These are phyloP conservation scores for Rubroboletus pulcherrimus DNA, from an alignment of 768 basidiomycete genomes.

Conservation along the genomic window DNA sequence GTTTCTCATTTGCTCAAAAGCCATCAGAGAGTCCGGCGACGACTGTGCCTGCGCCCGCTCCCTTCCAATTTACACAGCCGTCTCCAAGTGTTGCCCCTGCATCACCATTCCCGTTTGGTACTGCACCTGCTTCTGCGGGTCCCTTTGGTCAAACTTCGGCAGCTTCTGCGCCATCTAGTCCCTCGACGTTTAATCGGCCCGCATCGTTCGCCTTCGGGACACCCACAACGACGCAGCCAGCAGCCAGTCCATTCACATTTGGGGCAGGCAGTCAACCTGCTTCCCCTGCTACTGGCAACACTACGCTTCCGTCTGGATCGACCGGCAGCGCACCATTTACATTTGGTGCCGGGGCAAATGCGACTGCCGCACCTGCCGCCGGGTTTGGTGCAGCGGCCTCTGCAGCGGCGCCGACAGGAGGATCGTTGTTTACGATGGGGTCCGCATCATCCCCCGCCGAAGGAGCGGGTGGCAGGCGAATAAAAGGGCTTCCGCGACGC, in stretches of 20 bases:
- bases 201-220: slow-evolving; percentile 46
- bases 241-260: slow-evolving; percentile 43
- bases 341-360: slow-evolving; percentile 37
- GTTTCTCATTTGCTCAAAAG: slow-evolving; percentile 48
- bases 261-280: slow-evolving; percentile 52
- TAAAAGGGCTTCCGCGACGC: slow-evolving; percentile 55
- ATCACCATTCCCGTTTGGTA: slow-evolving; percentile 46
- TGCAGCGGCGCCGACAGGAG: slow-evolving; percentile 30
- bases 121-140: slow-evolving; percentile 32
- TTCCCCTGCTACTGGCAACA: slow-evolving; percentile 47
- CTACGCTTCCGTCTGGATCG: slow-evolving; percentile 32
- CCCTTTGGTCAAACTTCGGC: slow-evolving; percentile 42
- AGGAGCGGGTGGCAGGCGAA: slow-evolving; percentile 38
- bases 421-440: slow-evolving; percentile 56
- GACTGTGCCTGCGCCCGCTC: slow-evolving; percentile 35
- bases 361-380: slow-evolving; percentile 34
- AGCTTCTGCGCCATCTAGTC: slow-evolving; percentile 53
- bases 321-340: slow-evolving; percentile 25
- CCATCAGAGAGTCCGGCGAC: slow-evolving; percentile 37
- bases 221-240: slow-evolving; percentile 35
- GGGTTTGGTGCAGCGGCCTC: slow-evolving; percentile 39
- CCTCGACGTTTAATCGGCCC: slow-evolving; percentile 51
- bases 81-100: slow-evolving; percentile 35
- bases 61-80: slow-evolving; percentile 49
- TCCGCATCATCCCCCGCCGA: slow-evolving; percentile 43